Evolutionary conservation across 371 early-diverging fungal species (phyloP).

Genomic region (Dipsacomyces acuminosporus): DNA sequence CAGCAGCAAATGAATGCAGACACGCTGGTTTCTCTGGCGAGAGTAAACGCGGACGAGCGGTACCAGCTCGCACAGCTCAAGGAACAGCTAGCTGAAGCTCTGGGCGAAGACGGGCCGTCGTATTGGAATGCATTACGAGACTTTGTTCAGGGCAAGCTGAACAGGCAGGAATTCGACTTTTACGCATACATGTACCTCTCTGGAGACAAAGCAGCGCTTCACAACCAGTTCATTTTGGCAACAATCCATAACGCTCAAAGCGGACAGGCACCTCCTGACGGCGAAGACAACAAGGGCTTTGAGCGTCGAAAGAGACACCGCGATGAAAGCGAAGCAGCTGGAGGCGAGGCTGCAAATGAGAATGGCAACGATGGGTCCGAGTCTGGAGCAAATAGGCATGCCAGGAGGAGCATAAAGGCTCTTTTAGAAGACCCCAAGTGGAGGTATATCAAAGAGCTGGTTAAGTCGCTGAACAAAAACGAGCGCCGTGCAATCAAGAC

Average conservation of each 20-base stretch:
- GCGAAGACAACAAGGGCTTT: conserved; percentile 53
- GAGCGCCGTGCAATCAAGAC: conserved; percentile 65
- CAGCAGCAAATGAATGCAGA: background rate
- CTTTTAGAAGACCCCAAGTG: conserved; percentile 48
- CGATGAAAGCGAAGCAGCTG: conserved; percentile 50
- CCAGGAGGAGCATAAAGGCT: conserved; percentile 30
- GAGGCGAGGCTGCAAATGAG: conserved; percentile 39
- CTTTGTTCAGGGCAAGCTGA: conserved; percentile 71
- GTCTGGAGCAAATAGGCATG: conserved; percentile 49
- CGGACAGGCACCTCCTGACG: conserved; percentile 64
- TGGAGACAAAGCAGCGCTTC: conserved; percentile 62
- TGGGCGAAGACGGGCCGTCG: conserved; percentile 70
- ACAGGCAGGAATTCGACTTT: conserved; percentile 74
- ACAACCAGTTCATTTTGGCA: conserved; percentile 75
- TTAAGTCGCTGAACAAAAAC: conserved; percentile 65
- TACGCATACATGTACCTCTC: conserved; percentile 65
- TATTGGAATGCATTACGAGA: conserved; percentile 76
- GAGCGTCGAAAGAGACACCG: conserved; percentile 61
- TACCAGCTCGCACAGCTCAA: conserved; percentile 68
- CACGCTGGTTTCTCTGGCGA: background rate
- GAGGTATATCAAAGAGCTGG: conserved; percentile 61
- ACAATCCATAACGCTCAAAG: conserved; percentile 73
- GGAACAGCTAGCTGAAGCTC: conserved; percentile 70
- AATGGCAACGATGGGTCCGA: conserved; percentile 1
- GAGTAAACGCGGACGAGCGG: conserved; percentile 52